Percentiles rank a stretch among this genome's conserved stretches.
phyloP scores from a whole-genome alignment of 768 basidiomycete genomes.

The Arthromyces matolae region DNA sequence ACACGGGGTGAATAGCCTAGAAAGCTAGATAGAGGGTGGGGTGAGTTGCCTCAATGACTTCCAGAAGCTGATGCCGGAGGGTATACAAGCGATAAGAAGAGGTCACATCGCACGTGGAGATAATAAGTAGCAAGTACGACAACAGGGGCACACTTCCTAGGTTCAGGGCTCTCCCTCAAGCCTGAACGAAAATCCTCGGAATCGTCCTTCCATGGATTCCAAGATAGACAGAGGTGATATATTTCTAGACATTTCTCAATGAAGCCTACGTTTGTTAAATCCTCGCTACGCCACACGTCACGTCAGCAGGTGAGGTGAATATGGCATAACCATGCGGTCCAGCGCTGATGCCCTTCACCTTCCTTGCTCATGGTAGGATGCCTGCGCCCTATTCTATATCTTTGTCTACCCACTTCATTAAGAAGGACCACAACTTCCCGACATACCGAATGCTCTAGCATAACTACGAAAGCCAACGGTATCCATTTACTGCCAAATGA shows the following conservation, averaged over 20 bases:
- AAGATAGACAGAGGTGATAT: neutral
- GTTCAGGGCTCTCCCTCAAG: neutral
- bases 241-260: neutral
- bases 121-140: neutral
- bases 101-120: neutral
- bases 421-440: no score
- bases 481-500: no score
- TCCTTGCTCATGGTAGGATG: no score
- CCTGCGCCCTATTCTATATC: no score
- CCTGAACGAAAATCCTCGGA: constrained; percentile 8
- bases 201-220: neutral
- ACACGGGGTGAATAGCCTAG: neutral
- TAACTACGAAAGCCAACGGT: no score
- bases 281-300: constrained; percentile 18
- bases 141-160: no score
- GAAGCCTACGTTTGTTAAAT: neutral
- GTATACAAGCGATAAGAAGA: constrained; percentile 1
- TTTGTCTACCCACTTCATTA: no score
- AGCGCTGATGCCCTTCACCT: no score
- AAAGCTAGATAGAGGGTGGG: neutral
- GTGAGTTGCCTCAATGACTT: neutral
- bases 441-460: no score
- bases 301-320: neutral
- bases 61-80: constrained; percentile 2
- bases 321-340: neutral